Conservation (phyloP, 345 rosid genomes). For the Reutealis trisperma region DNA sequence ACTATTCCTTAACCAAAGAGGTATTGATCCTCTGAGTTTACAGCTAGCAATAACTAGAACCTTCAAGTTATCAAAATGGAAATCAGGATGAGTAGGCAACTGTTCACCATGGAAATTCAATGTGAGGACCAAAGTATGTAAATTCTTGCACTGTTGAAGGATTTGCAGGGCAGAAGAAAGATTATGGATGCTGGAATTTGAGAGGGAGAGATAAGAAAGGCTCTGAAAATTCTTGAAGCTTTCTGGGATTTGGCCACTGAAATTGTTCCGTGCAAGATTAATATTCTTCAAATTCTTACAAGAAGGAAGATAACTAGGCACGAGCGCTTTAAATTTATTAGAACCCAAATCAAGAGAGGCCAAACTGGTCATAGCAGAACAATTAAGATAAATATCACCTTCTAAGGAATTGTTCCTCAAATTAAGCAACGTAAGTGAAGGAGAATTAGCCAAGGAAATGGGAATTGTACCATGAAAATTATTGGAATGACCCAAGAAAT, state of each 20-base stretch:
- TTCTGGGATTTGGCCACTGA: conserved; percentile 61
- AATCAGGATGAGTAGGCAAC: conserved; percentile 48
- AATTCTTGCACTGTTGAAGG: conserved; percentile 63
- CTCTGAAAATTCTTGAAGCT: conserved; percentile 54
- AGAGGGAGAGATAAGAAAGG: conserved; percentile 62
- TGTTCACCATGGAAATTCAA: conserved; percentile 58
- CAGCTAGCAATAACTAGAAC: conserved; percentile 67
- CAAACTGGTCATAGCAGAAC: conserved; percentile 56
- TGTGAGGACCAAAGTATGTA: conserved; percentile 65
- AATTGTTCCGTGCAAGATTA: conserved; percentile 65
- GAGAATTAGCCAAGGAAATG: conserved; percentile 54
- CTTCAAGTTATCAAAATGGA: conserved; percentile 59
- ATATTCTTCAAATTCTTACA: conserved; percentile 54
- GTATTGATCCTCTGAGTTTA: conserved; percentile 58
- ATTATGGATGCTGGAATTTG: conserved; percentile 55
- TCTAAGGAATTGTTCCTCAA: conserved; percentile 68
- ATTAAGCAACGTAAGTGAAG: conserved; percentile 50
- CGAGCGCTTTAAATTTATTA: conserved; percentile 48
- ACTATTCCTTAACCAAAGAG: conserved; percentile 61
- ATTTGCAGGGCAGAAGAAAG: conserved; percentile 56
- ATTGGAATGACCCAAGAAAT: conserved; percentile 54
- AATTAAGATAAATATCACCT: conserved; percentile 56
- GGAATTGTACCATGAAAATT: conserved; percentile 58
- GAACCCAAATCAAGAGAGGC: conserved; percentile 67
- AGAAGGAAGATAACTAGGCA: conserved; percentile 60